Base-by-base conservation (phyloP, 768 basidiomycete genomes). In the Russula dissimulans region DNA sequence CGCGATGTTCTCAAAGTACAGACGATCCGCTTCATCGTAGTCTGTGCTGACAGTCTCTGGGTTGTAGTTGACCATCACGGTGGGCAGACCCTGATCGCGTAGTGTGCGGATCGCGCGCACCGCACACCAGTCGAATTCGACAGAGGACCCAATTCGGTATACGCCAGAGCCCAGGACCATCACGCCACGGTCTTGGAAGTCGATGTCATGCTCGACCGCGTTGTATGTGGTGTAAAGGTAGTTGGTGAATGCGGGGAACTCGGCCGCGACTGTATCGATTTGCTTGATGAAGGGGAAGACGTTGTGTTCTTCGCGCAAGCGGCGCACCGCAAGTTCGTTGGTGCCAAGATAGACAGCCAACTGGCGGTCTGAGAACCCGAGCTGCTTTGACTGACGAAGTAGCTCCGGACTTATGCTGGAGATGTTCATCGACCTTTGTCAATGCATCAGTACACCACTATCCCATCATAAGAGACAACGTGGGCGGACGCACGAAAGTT, bases 81-180 rank as follows among this genome's bases (percentile, higher is more conserved):
- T 98, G 63, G 91, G 91, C 51, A 93, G 76, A 17, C 95, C 94
- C 68, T 90, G 86, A n/a, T 95, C 90, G 65, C 95, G 91, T 32
- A 99, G 79, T 0, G 97, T 98, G 66, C 95, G 79, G 70, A 98
- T 98, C 36, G 95, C 93, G 51, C 95, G 87, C 55, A 99, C 95
- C 15, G 95, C 97, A 72, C 95, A 98, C 95, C 95, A 99, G 71
- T 98, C 95, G 75, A 99, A 98, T 76, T 99, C 95, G 73, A 99
- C 95, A 4, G 95, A 97, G 2, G 95, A 98, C 17, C 97, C 95
- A 66, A 99, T 99, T 55, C 97, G 87, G 74, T 99, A 99, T 3
- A 97, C 95, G 59, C 97, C 97, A 14, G 95, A 98, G 36, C 97
- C 97, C 44, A 98, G 81, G 3, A 98, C 97, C 83, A 98, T 95